Conservation (phyloP, 1,284 basidiomycete species). For the Trametes pubescens region DNA sequence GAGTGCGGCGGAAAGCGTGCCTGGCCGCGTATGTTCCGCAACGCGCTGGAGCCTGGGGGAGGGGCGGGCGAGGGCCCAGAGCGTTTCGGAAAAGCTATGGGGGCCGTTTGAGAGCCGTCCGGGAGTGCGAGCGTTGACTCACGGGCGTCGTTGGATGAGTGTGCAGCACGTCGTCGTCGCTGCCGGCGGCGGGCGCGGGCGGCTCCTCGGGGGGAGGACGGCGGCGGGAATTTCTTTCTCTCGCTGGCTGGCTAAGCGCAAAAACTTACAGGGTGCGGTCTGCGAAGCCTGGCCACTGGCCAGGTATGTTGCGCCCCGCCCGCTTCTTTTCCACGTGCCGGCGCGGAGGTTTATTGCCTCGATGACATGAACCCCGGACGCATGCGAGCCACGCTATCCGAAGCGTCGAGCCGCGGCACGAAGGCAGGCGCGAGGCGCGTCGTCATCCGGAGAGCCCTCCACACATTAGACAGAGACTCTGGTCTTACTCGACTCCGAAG, state of each 20-base stretch:
- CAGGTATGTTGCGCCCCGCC: constrained; percentile 11
- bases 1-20: constrained; percentile 23
- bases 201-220: constrained; percentile 1
- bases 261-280: constrained; percentile 32
- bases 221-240: constrained; percentile 13
- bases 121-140: background rate
- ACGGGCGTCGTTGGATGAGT: background rate
- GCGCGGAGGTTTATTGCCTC: constrained; percentile 14
- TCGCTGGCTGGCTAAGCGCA: constrained; percentile 20
- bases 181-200: constrained; percentile 10
- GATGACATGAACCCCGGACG: constrained; percentile 1
- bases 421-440: constrained; percentile 3
- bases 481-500: constrained; percentile 29
- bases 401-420: constrained; percentile 4
- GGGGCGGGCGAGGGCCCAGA: constrained; percentile 9
- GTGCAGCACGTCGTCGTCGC: constrained; percentile 1
- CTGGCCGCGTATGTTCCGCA: constrained; percentile 25
- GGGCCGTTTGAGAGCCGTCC: constrained; percentile 9
- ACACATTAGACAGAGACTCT: constrained; percentile 2
- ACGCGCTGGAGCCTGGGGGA: background rate
- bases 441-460: constrained; percentile 9
- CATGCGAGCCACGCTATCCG: constrained; percentile 7
- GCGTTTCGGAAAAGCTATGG: constrained; percentile 15
- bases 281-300: constrained; percentile 16
- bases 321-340: constrained; percentile 20